Base-by-base conservation (phyloP, 2,329 filamentous ascomycete species). In the Aspergillus spinulosporus region DNA sequence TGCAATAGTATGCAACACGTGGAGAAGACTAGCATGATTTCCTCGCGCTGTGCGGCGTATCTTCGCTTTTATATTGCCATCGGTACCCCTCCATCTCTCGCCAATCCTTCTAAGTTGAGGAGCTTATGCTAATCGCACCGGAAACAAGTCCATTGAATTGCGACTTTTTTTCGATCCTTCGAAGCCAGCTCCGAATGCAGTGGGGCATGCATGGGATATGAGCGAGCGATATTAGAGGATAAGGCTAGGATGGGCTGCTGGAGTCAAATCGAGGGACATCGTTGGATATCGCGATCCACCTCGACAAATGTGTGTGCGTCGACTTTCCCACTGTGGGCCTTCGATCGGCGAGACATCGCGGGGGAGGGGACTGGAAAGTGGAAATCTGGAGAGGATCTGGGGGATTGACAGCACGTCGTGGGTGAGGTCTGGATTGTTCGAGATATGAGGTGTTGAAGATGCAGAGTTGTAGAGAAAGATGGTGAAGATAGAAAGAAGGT, bases 321-420 rank as follows among this genome's bases (percentile, higher is more conserved):
- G 29, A 14, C 14, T n/a, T 49, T 44, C 28, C 54, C 54, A 58
- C 58, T 49, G 54, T 58, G 59, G 59, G 49, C 56, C 59, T 40
- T 26, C 11, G 39, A 62, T 62, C 57, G 55, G 49, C 59, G n/a
- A 39, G 14, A 54, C 45, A 54, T 49, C 47, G 57, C 54, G 56
- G 60, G 37, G 49, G 15, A 37, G 40, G 51, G 55, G 31, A 46
- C 28, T 44, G 39, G 44, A 52, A 43, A 52, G 36, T 31, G 29
- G 26, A 47, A 52, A 59, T 59, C 57, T 57, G 57, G 57, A 55
- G 59, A 59, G 52, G 14, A 49, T 31, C 28, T 49, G 52, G 56
- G 54, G 49, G 45, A 55, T 51, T 49, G 52, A 49, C 48, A 45
- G 40, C 32, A 49, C 48, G 47, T 36, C 28, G 26, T 34, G 36